A percentile compares a stretch with the other conserved stretches of the same genome.
Evolutionary conservation across 2,329 filamentous ascomycete species (phyloP).

Genomic region (Fonsecaea multimorphosa): DNA sequence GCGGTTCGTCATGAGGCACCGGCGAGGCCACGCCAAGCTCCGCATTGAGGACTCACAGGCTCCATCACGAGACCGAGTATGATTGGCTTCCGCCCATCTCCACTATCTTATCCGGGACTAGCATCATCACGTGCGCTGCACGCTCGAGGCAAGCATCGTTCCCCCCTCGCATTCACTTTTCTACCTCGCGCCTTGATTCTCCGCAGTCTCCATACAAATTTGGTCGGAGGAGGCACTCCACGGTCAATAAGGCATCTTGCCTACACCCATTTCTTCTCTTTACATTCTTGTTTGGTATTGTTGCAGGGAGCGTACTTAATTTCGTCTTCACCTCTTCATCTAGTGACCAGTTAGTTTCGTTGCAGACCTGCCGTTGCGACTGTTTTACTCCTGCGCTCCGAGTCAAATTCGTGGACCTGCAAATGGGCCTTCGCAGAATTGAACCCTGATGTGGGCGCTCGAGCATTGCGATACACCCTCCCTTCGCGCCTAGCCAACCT

Average conservation of each 20-base stretch:
- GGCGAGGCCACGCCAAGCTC: neutral
- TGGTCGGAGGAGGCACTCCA: constrained; percentile 1
- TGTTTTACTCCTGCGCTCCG: neutral
- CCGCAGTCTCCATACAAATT: constrained; percentile 18
- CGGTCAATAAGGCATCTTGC: constrained; percentile 16
- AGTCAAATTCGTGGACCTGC: constrained; percentile 7
- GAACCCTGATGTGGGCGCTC: constrained; percentile 30
- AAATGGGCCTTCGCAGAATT: constrained; percentile 22
- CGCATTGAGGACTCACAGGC: neutral
- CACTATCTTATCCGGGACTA: neutral
- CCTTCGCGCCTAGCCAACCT: neutral
- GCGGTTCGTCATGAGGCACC: neutral
- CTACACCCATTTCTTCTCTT: constrained; percentile 13
- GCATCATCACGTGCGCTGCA: constrained; percentile 5
- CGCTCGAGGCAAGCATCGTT: neutral
- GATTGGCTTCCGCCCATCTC: neutral
- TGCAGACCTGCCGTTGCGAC: neutral
- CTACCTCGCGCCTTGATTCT: constrained; percentile 11
- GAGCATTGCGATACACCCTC: constrained; percentile 20
- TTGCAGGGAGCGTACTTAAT: constrained; percentile 13
- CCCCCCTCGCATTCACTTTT: constrained; percentile 19
- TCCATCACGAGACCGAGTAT: neutral
- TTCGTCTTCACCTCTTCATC: neutral
- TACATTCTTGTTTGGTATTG: constrained; percentile 17
- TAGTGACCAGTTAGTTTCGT: constrained; percentile 11